These are phyloP conservation scores for Alternaria longipes DNA, from an alignment of 2,329 filamentous ascomycete species.

Conservation along the genomic window DNA sequence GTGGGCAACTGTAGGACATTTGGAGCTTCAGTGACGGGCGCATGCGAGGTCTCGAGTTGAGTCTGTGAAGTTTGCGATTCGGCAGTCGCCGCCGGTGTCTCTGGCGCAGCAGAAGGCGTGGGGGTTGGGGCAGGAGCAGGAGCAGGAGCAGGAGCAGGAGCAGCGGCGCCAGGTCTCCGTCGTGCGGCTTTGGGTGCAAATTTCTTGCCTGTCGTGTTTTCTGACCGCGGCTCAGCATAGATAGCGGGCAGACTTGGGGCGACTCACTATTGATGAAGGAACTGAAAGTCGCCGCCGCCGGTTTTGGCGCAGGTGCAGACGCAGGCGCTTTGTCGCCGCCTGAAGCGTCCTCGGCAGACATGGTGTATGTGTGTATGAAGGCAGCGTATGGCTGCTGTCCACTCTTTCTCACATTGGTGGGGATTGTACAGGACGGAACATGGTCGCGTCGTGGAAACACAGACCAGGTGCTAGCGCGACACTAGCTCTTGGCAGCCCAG, in stretches of 20 bases:
- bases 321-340: constrained; percentile 29
- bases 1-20: constrained; percentile 33
- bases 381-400: background rate
- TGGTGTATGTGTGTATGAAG: constrained; percentile 8
- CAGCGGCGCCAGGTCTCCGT: constrained; percentile 52
- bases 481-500: constrained; percentile 15
- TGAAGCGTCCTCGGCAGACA: constrained; percentile 41
- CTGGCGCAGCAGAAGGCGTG: constrained; percentile 4
- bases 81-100: constrained; percentile 25
- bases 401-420: constrained; percentile 6
- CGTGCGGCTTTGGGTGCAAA: constrained; percentile 59
- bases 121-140: background rate
- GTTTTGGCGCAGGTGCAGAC: constrained; percentile 21
- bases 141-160: constrained; percentile 21
- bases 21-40: constrained; percentile 22
- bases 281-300: constrained; percentile 32
- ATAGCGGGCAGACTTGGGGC: constrained; percentile 14
- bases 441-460: constrained; percentile 15
- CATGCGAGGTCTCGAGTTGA: constrained; percentile 15
- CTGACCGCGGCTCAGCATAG: constrained; percentile 29
- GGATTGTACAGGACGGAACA: background rate
- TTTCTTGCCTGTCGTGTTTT: constrained; percentile 58
- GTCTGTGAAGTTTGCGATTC: constrained; percentile 21
- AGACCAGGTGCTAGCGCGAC: constrained; percentile 18
- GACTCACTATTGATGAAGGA: constrained; percentile 46